phyloP scores from a whole-genome alignment of 78 protist species.

The Dictyostelium discoideum region dicty_2.7 NC_007091.3:1782501-1783000 shows the following conservation, averaged over 20 bases:
- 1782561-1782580: not conserved
- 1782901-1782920: not conserved
- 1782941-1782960: constrained; percentile 19
- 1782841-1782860: too few species aligned
- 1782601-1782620: not conserved
- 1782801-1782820: too few species aligned
- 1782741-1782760: too few species aligned
- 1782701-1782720: not conserved
- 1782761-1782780: too few species aligned
- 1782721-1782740: too few species aligned
- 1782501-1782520: not conserved
- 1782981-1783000: not conserved
- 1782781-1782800: too few species aligned
- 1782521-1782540: not conserved
- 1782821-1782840: not conserved
- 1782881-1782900: not conserved
- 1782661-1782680: not conserved
- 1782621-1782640: not conserved
- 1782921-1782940: not conserved
- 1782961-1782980: not conserved
- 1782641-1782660: not conserved
- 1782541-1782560: not conserved
- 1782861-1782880: not conserved
- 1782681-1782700: not conserved
- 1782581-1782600: not conserved